Base-by-base conservation (phyloP, 306 rosid species). In the Prunus salicina region DNA sequence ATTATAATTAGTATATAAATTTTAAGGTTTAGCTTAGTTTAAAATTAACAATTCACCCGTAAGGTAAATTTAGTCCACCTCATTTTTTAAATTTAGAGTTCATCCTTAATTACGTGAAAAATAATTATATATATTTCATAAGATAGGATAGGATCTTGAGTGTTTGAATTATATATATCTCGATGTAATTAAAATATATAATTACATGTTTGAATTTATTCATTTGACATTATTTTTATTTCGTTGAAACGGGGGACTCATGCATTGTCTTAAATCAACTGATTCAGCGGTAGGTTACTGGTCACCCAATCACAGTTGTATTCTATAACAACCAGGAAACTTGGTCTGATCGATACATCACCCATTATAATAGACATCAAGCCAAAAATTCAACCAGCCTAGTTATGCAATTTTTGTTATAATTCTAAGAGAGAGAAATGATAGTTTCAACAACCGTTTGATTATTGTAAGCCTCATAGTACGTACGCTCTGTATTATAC, bases 301-400 rank as follows among this genome's bases (percentile, higher is more conserved):
- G 72, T 75, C 75, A 71, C 80, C 78, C n/a, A 70, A 75, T 69
- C 60, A 70, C 8, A 20, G 49, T 70, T 71, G 27, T 46, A 73
- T 3, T 51, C 50, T 68, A 11, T 52, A 52, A 69, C 84, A 72
- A 64, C 63, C 69, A 5, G 2, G 30, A 72, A 52, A 60, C n/a
- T 68, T 34, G 12, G 61, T 63, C 50, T 11, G 15, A 41, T 57
- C 68, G 68, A 45, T 60, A 61, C n/a, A 8, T 67, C 7, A 64
- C n/a, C 49, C n/a, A 57, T 19, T 56, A 10, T 8, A 22, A 50
- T 7, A 60, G 51, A 16, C 64, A 75, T 63, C 22, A 22, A 57
- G 56, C 24, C 62, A 57, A 62, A 55, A 19, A 12, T 34, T 77
- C 49, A 1, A 57, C 56, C 7, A 53, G 24, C 11, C 0, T 0